These are phyloP conservation scores for Suhomyces emberorum DNA, from an alignment of 805 yeast species.

Conservation along the genomic window DNA sequence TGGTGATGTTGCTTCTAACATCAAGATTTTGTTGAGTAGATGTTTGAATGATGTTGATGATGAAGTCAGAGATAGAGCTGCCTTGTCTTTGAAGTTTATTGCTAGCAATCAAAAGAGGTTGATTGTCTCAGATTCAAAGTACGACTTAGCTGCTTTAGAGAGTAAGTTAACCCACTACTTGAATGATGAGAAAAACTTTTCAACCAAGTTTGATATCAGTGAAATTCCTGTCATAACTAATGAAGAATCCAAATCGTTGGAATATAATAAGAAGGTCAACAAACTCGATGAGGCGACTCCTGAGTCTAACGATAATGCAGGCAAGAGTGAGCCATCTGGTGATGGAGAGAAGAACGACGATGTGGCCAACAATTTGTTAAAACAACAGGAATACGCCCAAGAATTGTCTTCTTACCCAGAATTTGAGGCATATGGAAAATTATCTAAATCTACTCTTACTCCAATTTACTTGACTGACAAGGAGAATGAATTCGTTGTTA, in stretches of 20 bases:
- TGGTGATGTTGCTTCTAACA: conserved; percentile 60
- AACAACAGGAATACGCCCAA: conserved; percentile 65
- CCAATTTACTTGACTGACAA: conserved; percentile 74
- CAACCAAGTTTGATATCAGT: conserved; percentile 65
- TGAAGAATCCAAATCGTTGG: conserved; percentile 66
- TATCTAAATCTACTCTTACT: conserved; percentile 65
- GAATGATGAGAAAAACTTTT: conserved; percentile 47
- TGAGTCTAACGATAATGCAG: conserved; percentile 21
- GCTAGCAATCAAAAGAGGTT: conserved; percentile 36
- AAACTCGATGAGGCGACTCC: conserved; percentile 27
- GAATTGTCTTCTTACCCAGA: conserved; percentile 72
- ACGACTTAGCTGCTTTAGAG: conserved; percentile 77
- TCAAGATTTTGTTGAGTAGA: conserved; percentile 72
- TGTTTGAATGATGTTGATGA: conserved; percentile 88
- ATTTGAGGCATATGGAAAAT: conserved; percentile 66
- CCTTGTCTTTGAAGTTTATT: conserved; percentile 72
- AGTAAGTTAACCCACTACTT: conserved; percentile 71
- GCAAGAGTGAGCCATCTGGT: conserved; percentile 8
- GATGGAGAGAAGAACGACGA: conserved; percentile 17
- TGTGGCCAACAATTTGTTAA: conserved; percentile 28
- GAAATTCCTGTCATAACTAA: conserved; percentile 62
- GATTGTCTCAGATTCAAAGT: conserved; percentile 64
- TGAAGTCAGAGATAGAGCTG: conserved; percentile 97
- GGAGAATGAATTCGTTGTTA: conserved; percentile 90
- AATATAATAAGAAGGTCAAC: conserved; percentile 51